Evolutionary conservation across 805 yeast species (phyloP).

Genomic region (Tetrapisispora phaffii): DNA sequence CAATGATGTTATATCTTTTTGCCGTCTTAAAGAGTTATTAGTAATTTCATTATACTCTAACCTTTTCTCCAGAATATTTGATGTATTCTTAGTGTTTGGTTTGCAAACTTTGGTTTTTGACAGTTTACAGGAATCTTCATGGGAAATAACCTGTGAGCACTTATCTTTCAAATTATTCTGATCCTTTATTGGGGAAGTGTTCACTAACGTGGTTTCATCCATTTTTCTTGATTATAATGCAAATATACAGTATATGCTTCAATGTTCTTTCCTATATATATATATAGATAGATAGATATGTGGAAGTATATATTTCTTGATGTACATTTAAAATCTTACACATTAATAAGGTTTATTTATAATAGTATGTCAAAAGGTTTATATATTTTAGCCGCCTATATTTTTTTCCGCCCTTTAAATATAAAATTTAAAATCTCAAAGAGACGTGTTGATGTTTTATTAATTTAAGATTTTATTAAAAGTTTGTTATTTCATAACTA

Average conservation of each 20-base stretch:
- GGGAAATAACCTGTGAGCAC: no score
- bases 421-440: not conserved
- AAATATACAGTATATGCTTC: not conserved
- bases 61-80: not conserved
- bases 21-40: conserved; percentile 22
- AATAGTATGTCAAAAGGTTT: no score
- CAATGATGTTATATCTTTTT: conserved; percentile 25
- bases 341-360: no score
- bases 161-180: not conserved
- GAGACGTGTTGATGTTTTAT: not conserved
- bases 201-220: conserved; percentile 5
- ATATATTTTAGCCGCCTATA: no score
- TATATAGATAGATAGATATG: no score
- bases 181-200: conserved; percentile 3
- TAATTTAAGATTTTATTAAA: no score
- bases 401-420: no score
- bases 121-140: no score
- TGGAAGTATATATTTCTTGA: no score
- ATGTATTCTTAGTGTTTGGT: not conserved
- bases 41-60: conserved; percentile 22
- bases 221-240: not conserved
- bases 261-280: not conserved
- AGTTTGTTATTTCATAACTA: not conserved
- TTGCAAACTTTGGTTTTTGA: not conserved
- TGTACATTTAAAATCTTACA: no score